phyloP scores from a whole-genome alignment of 805 yeast species.

The Nakazawaea peltata region DNA sequence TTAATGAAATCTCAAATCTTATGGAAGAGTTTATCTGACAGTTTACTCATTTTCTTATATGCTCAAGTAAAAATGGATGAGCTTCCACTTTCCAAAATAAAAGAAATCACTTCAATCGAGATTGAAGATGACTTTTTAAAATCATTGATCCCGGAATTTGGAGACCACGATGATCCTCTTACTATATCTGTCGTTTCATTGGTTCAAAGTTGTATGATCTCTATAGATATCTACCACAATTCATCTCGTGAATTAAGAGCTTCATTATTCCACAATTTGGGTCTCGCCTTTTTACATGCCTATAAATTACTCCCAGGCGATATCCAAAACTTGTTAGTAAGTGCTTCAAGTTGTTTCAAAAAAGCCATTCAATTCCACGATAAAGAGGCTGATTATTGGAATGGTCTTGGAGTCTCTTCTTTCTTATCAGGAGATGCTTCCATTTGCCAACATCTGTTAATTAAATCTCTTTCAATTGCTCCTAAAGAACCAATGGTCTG shows the following conservation, averaged over 20 bases:
- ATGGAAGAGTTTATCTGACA: constrained; percentile 62
- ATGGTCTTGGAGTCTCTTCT: constrained; percentile 71
- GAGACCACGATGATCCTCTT: neutral
- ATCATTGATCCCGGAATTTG: neutral
- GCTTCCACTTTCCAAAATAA: constrained; percentile 39
- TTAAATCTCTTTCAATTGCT: constrained; percentile 68
- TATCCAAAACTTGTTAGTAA: constrained; percentile 21
- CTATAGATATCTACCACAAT: constrained; percentile 25
- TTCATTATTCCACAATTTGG: constrained; percentile 58
- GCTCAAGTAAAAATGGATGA: constrained; percentile 45
- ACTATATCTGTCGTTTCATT: neutral
- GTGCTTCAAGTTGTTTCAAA: constrained; percentile 51
- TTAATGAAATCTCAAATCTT: constrained; percentile 34
- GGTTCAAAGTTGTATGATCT: neutral
- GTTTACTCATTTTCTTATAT: constrained; percentile 41
- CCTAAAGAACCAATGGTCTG: constrained; percentile 63
- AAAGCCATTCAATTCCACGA: constrained; percentile 67
- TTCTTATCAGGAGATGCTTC: constrained; percentile 47
- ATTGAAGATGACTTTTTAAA: constrained; percentile 8
- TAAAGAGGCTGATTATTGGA: constrained; percentile 70
- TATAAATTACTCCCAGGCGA: constrained; percentile 19
- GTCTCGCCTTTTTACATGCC: constrained; percentile 50
- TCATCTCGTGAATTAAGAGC: constrained; percentile 45
- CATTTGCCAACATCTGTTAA: constrained; percentile 88
- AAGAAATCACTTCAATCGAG: constrained; percentile 15